A percentile compares a stretch with the other conserved stretches of the same genome.
Conservation (phyloP, 2,329 filamentous ascomycete genomes). For the Stagonosporopsis rhizophila region DNA sequence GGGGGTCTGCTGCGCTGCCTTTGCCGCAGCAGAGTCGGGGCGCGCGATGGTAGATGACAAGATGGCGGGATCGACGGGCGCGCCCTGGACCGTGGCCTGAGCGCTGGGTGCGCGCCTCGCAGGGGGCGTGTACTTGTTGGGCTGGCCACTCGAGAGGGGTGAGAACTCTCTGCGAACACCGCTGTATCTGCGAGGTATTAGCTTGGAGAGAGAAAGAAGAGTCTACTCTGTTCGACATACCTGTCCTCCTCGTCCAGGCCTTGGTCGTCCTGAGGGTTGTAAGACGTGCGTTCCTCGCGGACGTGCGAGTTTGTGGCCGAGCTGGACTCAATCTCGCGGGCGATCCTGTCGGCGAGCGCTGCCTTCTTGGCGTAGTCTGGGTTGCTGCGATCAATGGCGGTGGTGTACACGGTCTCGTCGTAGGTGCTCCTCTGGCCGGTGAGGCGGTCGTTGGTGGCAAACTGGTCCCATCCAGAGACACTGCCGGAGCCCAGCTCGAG, state of each 20-base stretch:
- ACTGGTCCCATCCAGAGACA: conserved; percentile 81
- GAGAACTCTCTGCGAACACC: conserved; percentile 81
- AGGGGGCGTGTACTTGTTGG: conserved; percentile 87
- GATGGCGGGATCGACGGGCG: conserved; percentile 85
- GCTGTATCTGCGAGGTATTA: conserved; percentile 70
- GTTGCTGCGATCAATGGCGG: conserved; percentile 81
- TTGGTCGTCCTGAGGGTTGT: conserved; percentile 68
- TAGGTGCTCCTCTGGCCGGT: conserved; percentile 92
- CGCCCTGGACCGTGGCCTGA: conserved; percentile 75
- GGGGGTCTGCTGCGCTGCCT: conserved; percentile 31
- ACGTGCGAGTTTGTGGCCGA: conserved; percentile 79
- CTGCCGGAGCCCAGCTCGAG: conserved; percentile 71
- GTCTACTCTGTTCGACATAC: conserved; percentile 55
- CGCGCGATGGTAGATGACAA: conserved; percentile 81
- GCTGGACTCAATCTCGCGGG: conserved; percentile 85
- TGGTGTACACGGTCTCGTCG: conserved; percentile 94
- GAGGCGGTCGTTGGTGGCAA: conserved; percentile 83
- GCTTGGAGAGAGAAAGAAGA: background rate
- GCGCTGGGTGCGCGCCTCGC: conserved; percentile 80
- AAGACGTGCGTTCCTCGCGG: conserved; percentile 84
- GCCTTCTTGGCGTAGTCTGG: conserved; percentile 81
- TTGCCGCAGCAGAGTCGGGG: conserved; percentile 48
- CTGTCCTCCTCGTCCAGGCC: conserved; percentile 88
- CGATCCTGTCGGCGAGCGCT: conserved; percentile 78
- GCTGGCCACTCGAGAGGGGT: conserved; percentile 65